phyloP scores from a whole-genome alignment of 176 grass and related monocot genomes.

The Neostapfia colusana region DNA sequence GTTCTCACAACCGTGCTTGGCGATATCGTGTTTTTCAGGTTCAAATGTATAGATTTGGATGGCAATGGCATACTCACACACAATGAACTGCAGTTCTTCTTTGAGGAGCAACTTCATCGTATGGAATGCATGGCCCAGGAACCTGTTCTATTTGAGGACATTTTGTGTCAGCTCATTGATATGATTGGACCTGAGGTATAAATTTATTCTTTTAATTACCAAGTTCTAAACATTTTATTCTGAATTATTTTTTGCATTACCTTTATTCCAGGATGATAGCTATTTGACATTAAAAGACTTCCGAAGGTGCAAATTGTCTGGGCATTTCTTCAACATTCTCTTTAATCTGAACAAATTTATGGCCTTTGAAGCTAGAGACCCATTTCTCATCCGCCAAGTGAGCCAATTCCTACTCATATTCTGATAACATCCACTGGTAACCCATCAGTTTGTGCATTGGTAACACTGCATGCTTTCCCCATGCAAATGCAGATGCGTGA shows the following conservation, averaged over 20 bases:
- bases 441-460: not conserved
- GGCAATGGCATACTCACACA: constrained; percentile 79
- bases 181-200: constrained; percentile 89
- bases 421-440: constrained; percentile 10
- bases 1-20: constrained; percentile 22
- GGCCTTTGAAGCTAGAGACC: constrained; percentile 92
- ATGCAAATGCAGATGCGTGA: constrained; percentile 79
- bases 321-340: constrained; percentile 91
- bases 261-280: constrained; percentile 67
- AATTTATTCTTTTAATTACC: constrained; percentile 14
- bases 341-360: constrained; percentile 98
- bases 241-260: not conserved
- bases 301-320: constrained; percentile 73
- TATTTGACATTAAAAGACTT: constrained; percentile 75
- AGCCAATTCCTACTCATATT: constrained; percentile 30
- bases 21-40: constrained; percentile 58
- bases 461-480: constrained; percentile 27
- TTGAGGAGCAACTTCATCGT: constrained; percentile 95
- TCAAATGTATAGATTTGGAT: constrained; percentile 95
- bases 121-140: constrained; percentile 99
- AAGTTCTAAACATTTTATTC: constrained; percentile 33
- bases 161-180: constrained; percentile 92
- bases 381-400: constrained; percentile 96
- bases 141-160: constrained; percentile 91
- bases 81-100: constrained; percentile 93